These are phyloP conservation scores for Paramecium bursaria DNA, from an alignment of 73 alveolate species.

Conservation along the genomic window DNA sequence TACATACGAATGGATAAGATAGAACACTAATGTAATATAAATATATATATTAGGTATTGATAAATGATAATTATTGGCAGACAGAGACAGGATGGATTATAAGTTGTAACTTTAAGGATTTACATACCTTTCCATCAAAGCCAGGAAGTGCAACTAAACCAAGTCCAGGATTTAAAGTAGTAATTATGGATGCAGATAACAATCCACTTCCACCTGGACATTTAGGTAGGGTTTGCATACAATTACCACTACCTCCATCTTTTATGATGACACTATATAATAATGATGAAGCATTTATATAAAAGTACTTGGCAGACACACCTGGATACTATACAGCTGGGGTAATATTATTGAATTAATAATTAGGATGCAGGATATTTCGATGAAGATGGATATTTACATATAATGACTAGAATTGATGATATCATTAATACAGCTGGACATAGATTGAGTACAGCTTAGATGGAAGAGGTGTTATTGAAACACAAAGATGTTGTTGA, in stretches of 20 bases:
- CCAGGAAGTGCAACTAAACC: conserved; percentile 98
- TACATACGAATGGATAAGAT: conserved; percentile 92
- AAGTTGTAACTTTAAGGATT: conserved; percentile 78
- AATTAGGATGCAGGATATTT: conserved; percentile 96
- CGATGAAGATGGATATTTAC: conserved; percentile 84
- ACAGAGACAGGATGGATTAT: conserved; percentile 99
- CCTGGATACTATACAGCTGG: conserved; percentile 96
- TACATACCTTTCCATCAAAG: conserved; percentile 61
- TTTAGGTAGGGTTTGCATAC: conserved; percentile 89
- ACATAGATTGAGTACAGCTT: conserved; percentile 90
- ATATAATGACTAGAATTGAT: conserved; percentile 88
- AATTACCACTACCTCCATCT: conserved; percentile 99
- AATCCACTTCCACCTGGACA: conserved; percentile 72
- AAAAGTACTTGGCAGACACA: conserved; percentile 92
- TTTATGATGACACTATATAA: conserved; percentile 96
- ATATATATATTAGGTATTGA: too few species aligned
- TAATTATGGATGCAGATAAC: conserved; percentile 87
- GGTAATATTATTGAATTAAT: too few species aligned
- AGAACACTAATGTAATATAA: conserved; percentile 76
- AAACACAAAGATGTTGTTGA: conserved; percentile 90
- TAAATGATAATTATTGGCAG: conserved; percentile 99
- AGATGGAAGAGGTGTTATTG: conserved; percentile 84
- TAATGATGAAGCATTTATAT: conserved; percentile 95
- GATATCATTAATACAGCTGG: conserved; percentile 95
- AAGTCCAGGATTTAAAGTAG: conserved; percentile 91